Evolutionary conservation across 495 filamentous ascomycete species (phyloP).

Genomic region (Rostrohypoxylon terebratum): DNA sequence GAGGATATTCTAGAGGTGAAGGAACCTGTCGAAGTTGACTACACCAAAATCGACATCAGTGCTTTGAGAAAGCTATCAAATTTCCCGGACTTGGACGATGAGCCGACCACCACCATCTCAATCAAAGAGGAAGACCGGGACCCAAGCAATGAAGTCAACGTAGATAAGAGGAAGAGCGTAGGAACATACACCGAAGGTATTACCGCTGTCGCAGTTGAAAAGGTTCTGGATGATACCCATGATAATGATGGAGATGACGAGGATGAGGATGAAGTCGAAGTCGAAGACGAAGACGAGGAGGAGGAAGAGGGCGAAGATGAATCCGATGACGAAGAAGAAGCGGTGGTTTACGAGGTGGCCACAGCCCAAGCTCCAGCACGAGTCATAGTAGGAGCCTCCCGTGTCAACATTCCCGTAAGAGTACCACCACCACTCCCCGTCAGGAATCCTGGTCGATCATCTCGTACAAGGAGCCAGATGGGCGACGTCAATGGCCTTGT

Average conservation of each 20-base stretch:
- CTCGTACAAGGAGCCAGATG: slow-evolving; percentile 54
- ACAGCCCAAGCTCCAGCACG: slow-evolving; percentile 60
- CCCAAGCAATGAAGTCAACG: slow-evolving; percentile 48
- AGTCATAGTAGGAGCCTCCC: slow-evolving; percentile 63
- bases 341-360: slow-evolving; percentile 65
- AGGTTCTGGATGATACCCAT: slow-evolving; percentile 47
- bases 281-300: slow-evolving; percentile 58
- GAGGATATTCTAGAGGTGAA: slow-evolving; percentile 54
- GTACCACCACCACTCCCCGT: slow-evolving; percentile 73
- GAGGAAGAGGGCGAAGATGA: slow-evolving; percentile 56
- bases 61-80: slow-evolving; percentile 52
- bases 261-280: slow-evolving; percentile 55
- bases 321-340: slow-evolving; percentile 60
- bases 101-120: slow-evolving; percentile 32
- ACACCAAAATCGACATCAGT: slow-evolving; percentile 65
- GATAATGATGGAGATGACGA: slow-evolving; percentile 55
- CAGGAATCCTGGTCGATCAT: slow-evolving; percentile 66
- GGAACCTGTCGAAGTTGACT: slow-evolving; percentile 64
- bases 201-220: slow-evolving; percentile 33
- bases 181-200: slow-evolving; percentile 13
- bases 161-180: slow-evolving; percentile 12
- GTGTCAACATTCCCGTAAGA: slow-evolving; percentile 78
- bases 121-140: slow-evolving; percentile 43
- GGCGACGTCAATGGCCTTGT: slow-evolving; percentile 41
- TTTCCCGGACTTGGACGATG: slow-evolving; percentile 46